A percentile compares a stretch with the other conserved stretches of the same genome.
Evolutionary conservation across 179 eudicot genomes (phyloP).

Genomic region (Carnegiea gigantea): DNA sequence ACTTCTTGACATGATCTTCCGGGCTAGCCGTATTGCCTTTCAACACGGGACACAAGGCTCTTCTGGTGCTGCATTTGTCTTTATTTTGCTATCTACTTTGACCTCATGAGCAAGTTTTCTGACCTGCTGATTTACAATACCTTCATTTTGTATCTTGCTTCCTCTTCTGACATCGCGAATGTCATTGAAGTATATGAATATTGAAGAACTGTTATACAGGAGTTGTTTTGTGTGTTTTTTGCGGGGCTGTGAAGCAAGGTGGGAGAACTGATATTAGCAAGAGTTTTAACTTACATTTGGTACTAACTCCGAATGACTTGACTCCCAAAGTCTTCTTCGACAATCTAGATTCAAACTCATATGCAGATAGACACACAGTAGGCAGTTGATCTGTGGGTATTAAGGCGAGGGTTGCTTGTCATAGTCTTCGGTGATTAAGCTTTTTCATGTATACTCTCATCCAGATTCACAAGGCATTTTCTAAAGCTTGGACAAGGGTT

Average conservation of each 20-base stretch:
- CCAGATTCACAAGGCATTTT: not conserved
- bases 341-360: not conserved
- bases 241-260: too few species aligned
- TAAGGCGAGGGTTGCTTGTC: too few species aligned
- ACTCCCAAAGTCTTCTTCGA: not conserved
- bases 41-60: not conserved
- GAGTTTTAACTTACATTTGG: too few species aligned
- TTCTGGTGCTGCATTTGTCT: too few species aligned
- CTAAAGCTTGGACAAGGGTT: not conserved
- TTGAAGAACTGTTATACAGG: too few species aligned
- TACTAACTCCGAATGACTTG: too few species aligned
- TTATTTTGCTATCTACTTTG: too few species aligned
- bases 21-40: too few species aligned
- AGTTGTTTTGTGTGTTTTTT: too few species aligned
- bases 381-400: not conserved
- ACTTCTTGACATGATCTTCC: not conserved
- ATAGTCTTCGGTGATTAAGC: not conserved
- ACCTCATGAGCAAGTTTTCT: not conserved
- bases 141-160: not conserved
- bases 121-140: not conserved
- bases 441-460: not conserved
- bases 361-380: not conserved
- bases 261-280: too few species aligned
- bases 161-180: too few species aligned
- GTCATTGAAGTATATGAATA: too few species aligned